Conservation (phyloP, 2,329 filamentous ascomycete genomes). For the Cladosporium sp. region DNA sequence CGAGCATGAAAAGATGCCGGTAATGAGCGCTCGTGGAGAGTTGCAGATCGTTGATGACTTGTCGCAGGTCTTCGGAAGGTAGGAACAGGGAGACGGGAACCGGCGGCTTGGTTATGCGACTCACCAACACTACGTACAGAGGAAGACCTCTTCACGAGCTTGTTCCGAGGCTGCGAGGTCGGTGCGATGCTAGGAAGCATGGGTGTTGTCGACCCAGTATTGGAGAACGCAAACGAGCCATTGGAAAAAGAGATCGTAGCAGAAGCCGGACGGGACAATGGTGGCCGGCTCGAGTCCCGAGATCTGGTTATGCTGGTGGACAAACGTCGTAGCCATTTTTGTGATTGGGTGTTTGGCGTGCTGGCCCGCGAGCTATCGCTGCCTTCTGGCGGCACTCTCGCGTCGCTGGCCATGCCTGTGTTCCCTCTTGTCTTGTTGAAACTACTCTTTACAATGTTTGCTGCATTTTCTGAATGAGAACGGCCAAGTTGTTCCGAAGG, state of each 20-base stretch:
- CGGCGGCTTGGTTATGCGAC: constrained; percentile 45
- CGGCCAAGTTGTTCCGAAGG: constrained; percentile 6
- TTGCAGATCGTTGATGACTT: constrained; percentile 72
- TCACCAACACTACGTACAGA: constrained; percentile 49
- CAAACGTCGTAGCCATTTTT: constrained; percentile 63
- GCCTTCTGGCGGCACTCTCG: constrained; percentile 10
- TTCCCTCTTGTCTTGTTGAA: constrained; percentile 5
- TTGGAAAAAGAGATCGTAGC: constrained; percentile 63
- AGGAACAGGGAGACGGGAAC: constrained; percentile 60
- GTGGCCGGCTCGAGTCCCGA: constrained; percentile 39
- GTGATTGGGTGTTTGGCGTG: constrained; percentile 18
- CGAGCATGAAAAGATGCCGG: constrained; percentile 9
- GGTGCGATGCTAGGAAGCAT: constrained; percentile 49
- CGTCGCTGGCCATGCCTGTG: constrained; percentile 2
- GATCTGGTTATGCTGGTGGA: constrained; percentile 43
- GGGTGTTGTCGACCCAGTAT: constrained; percentile 56
- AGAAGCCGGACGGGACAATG: constrained; percentile 62
- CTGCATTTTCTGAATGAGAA: constrained; percentile 11
- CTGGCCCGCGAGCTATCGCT: constrained; percentile 11
- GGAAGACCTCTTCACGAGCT: constrained; percentile 69
- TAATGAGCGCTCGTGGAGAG: constrained; percentile 47
- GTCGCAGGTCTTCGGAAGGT: constrained; percentile 70
- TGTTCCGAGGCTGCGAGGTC: constrained; percentile 58
- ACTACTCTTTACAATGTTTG: constrained; percentile 8
- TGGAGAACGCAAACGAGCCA: constrained; percentile 46